Evolutionary conservation across 306 rosid species (phyloP), one percentile per base, ranked within the genome.

Genomic region (Quercus bicolor): DNA sequence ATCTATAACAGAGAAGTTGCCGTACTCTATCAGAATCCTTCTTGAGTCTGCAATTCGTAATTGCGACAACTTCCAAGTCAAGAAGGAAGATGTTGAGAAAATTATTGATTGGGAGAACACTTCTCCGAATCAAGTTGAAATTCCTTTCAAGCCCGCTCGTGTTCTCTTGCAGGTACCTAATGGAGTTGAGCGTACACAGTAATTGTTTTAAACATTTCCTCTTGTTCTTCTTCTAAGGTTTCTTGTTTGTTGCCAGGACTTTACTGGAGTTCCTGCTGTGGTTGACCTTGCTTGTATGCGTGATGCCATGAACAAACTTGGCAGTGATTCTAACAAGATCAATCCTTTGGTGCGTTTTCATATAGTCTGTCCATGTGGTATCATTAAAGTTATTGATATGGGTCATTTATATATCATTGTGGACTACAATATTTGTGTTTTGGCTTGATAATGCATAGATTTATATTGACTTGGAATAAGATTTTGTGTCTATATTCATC

Each of bases 281-380:
- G 97, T 94, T 54, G 98, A 94, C 82, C 91, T 94, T 57, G 97
- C 98, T 60, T 92, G 96, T 66, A 94, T 94, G 98, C 96, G 97
- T 34, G 97, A 94, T 68, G 98, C 98, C 74, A 89, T 94, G 98
- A 94, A 92, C 88, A 90, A 82, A 65, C 97, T 94, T 68, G 97
- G 98, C 56, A 88, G 97, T 69, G 93, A 94, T 87, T 92, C 98
- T 40, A 81, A 92, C 78, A 92, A 92, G 85, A 94, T 94, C 51
- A 92, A 94, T 82, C 98, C 98, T n/a, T 78, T 94, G 93, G 98
- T 92, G 87, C 56, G 70, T 65, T 70, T 70, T 76, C 55, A 85
- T 78, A 48, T 80, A 23, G 24, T 51, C 55, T 59, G 70, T 74
- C 65, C 70, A 29, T 79, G 37, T 24, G 54, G 24, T 75, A 70